These are phyloP conservation scores for Cercospora sp. DNA, from an alignment of 2,329 filamentous ascomycete species.

Conservation along the genomic window DNA sequence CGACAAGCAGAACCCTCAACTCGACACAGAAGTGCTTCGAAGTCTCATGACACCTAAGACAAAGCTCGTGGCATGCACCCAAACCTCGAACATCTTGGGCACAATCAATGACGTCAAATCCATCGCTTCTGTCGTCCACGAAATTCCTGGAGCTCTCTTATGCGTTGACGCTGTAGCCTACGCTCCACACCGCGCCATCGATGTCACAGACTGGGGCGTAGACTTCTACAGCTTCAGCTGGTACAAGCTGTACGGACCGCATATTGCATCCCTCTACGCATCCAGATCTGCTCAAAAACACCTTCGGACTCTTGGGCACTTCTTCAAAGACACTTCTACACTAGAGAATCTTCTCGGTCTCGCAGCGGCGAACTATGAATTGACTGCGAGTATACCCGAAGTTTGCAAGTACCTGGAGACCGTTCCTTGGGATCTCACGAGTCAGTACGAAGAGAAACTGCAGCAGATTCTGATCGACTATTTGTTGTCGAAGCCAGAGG, in stretches of 20 bases:
- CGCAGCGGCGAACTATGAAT: slow-evolving; percentile 70
- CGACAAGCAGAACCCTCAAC: slow-evolving; percentile 56
- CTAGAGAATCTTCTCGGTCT: slow-evolving; percentile 68
- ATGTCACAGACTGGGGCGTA: slow-evolving; percentile 66
- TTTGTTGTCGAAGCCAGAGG: slow-evolving; percentile 52
- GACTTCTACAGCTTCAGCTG: slow-evolving; percentile 79
- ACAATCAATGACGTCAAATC: slow-evolving; percentile 64
- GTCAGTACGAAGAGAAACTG: slow-evolving; percentile 60
- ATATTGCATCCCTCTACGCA: slow-evolving; percentile 70
- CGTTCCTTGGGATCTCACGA: slow-evolving; percentile 53
- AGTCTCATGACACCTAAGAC: slow-evolving; percentile 64
- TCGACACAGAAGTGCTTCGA: slow-evolving; percentile 58
- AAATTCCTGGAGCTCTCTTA: slow-evolving; percentile 58
- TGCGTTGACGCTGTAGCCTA: slow-evolving; percentile 76
- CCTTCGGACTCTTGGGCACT: slow-evolving; percentile 63
- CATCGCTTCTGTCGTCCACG: slow-evolving; percentile 57
- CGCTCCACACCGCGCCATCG: slow-evolving; percentile 69
- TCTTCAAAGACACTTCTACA: slow-evolving; percentile 61
- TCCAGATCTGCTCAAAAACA: slow-evolving; percentile 56
- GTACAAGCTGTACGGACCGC: slow-evolving; percentile 82
- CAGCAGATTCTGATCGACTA: slow-evolving; percentile 62
- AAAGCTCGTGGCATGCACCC: slow-evolving; percentile 69
- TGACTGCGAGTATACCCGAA: slow-evolving; percentile 61
- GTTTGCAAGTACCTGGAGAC: slow-evolving; percentile 58
- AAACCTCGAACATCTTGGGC: slow-evolving; percentile 72